Base-by-base conservation (phyloP, 495 filamentous ascomycete genomes). In the Trichoderma gamsii region DNA sequence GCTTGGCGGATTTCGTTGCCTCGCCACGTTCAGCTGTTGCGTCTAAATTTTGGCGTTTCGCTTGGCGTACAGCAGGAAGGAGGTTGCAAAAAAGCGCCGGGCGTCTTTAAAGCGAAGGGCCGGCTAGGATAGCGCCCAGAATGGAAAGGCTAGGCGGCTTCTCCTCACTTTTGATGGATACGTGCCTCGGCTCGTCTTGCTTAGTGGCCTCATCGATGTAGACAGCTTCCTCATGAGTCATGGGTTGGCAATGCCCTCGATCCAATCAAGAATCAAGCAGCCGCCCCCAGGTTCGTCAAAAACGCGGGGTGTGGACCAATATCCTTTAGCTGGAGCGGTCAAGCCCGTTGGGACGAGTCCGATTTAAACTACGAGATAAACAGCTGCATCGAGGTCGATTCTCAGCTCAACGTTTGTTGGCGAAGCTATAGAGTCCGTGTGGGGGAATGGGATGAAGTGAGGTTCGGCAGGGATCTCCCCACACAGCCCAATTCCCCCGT, bases 201-300 rank as follows among this genome's bases (percentile, higher is more conserved):
- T 52, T 23, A 23, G n/a, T 25, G 43, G 35, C 18, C 12, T 46
- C 13, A 18, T 46, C 0, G 49, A 18, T 52, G 49, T 23, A 18
- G 49, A 52, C 49, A 52, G 21, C 49, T 52, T 52, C n/a, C 49
- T 21, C 49, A 52, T 52, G 49, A 52, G 49, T 52, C 49, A 52
- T 52, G 49, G 49, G 21, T 52, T 52, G 49, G 49, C 8, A 11
- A 25, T 21, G 21, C 21, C 49, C 11, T 52, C 18, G 18, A 18
- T 52, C 43, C 43, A 46, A 46, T 46, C 18, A 46, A 46, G 43
- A 46, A 46, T 18, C 43, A 46, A 18, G 43, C 43, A 18, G 12
- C 5, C 43, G 7, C n/a, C 15, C 44, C 44, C 13, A 18, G 15
- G 15, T 18, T 52, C 21, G 5, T 4, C 4, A 11, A 21, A 11